These are phyloP conservation scores for Raddia guianensis DNA, from an alignment of 176 grass and related monocot genomes.

Conservation along the genomic window DNA sequence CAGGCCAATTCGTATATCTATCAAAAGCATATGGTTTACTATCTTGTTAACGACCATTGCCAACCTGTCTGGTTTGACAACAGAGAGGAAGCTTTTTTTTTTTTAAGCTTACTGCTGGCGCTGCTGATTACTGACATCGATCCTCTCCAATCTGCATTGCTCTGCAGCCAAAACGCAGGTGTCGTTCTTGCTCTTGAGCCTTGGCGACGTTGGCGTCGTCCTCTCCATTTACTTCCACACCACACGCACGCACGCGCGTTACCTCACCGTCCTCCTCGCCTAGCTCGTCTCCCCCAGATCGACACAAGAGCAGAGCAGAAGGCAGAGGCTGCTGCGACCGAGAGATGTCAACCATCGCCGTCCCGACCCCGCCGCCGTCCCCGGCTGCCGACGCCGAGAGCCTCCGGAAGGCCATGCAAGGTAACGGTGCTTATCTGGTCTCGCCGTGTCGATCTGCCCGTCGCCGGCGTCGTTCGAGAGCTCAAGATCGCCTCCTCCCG, in stretches of 20 bases:
- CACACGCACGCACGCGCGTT: background rate
- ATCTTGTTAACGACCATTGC: background rate
- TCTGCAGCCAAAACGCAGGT: background rate
- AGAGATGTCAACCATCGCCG: constrained; percentile 54
- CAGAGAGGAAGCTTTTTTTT: background rate
- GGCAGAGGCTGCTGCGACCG: background rate
- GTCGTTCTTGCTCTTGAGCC: background rate
- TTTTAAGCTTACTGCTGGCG: too few species aligned
- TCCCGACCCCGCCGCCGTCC: constrained; percentile 38
- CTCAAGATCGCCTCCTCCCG: background rate
- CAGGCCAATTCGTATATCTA: background rate
- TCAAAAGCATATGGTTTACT: background rate
- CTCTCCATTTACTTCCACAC: background rate
- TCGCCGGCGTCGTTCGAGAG: background rate
- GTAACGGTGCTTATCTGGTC: background rate
- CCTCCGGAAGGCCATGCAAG: constrained; percentile 54
- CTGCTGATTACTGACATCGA: too few species aligned
- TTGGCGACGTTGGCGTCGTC: background rate
- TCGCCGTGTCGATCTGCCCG: background rate
- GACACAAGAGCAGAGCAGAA: background rate
- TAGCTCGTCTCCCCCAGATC: background rate
- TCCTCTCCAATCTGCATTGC: too few species aligned
- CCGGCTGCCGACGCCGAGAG: constrained; percentile 49
- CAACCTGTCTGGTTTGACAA: constrained; percentile 13
- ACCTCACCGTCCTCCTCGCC: constrained; percentile 14